Base-by-base conservation (phyloP, 805 yeast species). In the Candida glaebosa region DNA sequence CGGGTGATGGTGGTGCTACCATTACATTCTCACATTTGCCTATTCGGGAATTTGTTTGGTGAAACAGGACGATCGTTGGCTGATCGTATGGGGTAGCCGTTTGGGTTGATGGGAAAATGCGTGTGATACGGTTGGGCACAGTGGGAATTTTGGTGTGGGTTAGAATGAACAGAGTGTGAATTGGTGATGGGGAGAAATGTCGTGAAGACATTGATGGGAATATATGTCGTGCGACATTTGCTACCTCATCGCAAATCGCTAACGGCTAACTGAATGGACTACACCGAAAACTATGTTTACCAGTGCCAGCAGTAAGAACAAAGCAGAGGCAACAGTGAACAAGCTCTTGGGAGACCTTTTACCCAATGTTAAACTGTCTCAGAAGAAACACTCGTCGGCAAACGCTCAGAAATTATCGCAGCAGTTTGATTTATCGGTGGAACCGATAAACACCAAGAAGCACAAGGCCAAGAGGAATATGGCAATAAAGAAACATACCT, bases 291-390 rank as follows among this genome's bases (percentile, higher is more conserved):
- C n/a, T 18, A 35, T 35, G 38, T 35, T 35, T 31, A 22, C 6
- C 12, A 35, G 38, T 24, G 24, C 30, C 9, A 35, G 38, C 18
- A 35, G 38, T 5, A 59, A 65, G 40, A 35, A 52, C 9, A 69
- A 65, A 42, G 71, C 75, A 0, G 59, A 60, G 15, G 42, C 51
- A 7, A 69, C 74, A 0, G 73, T 76, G n/a, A 70, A 69, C 46
- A 63, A 60, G 41, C 59, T 76, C 18, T 45, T 50, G 12, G 38
- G 47, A 12, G 38, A 37, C 18, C 37, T 51, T 5, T 41, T 51
- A 25, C 52, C 50, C 3, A 37, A 39, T 6, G 26, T 39, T 2
- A 34, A 24, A 3, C 7, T 18, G 5, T 19, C 18, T 2, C 6
- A 22, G 10, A 22, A 22, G 26, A 22, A 22, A 22, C 9, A 36